Evolutionary conservation across 2,329 filamentous ascomycete species (phyloP), one percentile per base, ranked within the genome.

Genomic region (Penicillium freii): DNA sequence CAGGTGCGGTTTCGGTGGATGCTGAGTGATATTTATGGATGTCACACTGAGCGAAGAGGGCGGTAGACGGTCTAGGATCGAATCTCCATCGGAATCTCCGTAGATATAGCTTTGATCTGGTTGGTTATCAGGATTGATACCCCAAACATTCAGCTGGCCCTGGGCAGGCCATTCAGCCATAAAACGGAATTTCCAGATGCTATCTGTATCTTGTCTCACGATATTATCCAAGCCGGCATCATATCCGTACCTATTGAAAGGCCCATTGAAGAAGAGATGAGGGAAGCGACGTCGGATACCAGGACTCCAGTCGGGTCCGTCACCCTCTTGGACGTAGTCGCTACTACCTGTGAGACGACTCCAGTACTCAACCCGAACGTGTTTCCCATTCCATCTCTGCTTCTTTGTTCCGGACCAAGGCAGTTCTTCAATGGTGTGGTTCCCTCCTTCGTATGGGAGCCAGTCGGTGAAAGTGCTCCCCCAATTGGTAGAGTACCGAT

Each of bases 101-200:
- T 80, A 82, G 2, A 86, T 80, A 54, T 77, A 80, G 8, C 80
- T 81, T 58, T 84, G 78, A 69, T 88, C 86, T 0, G 86, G 85
- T 62, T 82, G 73, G 21, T 84, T 84, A 69, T 87, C 81, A 0
- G 81, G 80, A 64, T 87, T 85, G 68, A 87, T 84, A 51, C 86
- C 86, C 86, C 86, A 88, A 5, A 86, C 78, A 62, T 87, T 88
- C 57, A 87, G 73, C 65, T 87, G 85, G 55, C 84, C 81, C 47
- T 81, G 73, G 3, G 82, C 80, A 6, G 86, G 86, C 81, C 84
- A 88, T 66, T 88, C 86, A 4, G 80, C 77, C 79, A 87, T 82
- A 58, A 87, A 84, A 60, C 84, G 78, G 63, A 82, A 83, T 21
- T 77, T 74, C 86, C 86, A 88, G 3, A 74, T 71, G 17, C 78